Conservation (phyloP, 768 basidiomycete genomes). For the Cystobasidium onofrii region DNA sequence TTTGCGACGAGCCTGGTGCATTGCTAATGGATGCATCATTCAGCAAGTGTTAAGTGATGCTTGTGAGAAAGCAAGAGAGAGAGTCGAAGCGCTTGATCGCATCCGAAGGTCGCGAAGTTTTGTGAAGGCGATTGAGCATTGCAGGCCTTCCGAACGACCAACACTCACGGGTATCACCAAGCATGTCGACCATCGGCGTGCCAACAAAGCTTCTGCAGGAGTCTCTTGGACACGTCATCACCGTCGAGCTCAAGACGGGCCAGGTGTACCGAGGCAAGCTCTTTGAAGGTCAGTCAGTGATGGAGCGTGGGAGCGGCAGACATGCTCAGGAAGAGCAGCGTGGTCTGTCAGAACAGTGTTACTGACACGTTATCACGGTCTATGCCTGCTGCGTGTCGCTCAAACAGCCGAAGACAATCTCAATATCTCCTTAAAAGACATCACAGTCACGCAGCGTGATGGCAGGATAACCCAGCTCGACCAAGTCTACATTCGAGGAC, state of each 20-base stretch:
- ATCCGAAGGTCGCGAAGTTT: not conserved
- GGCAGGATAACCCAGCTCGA: constrained; percentile 97
- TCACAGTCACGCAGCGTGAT: constrained; percentile 95
- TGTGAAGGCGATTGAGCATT: not conserved
- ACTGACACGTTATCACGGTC: not conserved
- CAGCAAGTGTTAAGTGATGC: no score
- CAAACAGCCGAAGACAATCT: constrained; percentile 87
- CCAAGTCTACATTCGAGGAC: constrained; percentile 89
- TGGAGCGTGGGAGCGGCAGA: not conserved
- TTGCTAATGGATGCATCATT: no score
- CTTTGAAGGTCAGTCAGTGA: constrained; percentile 66
- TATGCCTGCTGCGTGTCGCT: not conserved
- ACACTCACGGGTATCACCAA: not conserved
- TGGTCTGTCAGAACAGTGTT: not conserved
- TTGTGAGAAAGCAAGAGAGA: no score
- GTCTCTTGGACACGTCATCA: constrained; percentile 88
- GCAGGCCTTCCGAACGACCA: not conserved
- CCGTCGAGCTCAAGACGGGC: constrained; percentile 96
- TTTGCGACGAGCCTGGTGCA: no score
- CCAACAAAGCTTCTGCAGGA: constrained; percentile 64
- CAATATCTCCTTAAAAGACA: constrained; percentile 90
- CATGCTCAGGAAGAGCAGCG: not conserved
- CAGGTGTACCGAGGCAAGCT: constrained; percentile 95
- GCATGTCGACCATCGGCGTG: constrained; percentile 33
- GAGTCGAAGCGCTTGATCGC: not conserved